Conservation (phyloP, 73 alveolate genomes). For the Breviolum minutum region DNA sequence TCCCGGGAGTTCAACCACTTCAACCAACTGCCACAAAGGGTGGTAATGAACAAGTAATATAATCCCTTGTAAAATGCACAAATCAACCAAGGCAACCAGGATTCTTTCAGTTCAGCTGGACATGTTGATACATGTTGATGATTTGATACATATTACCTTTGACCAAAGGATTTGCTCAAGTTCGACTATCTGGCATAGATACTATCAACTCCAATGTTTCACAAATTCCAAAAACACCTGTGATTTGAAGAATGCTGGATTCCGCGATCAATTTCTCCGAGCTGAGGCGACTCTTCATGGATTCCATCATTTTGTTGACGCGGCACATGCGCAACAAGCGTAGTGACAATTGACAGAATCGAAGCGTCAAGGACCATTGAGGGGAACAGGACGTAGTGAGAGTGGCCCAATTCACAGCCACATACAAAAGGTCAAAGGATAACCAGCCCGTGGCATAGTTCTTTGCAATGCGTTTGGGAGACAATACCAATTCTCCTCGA, state of each 20-base stretch:
- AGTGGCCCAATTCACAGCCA: slow-evolving; percentile 7
- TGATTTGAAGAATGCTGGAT: slow-evolving; percentile 37
- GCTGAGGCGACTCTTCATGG: slow-evolving; percentile 42
- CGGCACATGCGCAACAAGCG: background rate
- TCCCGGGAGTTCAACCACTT: background rate
- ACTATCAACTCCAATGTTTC: background rate
- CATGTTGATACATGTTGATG: no score
- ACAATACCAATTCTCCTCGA: slow-evolving; percentile 20
- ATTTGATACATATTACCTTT: no score
- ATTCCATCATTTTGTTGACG: slow-evolving; percentile 20
- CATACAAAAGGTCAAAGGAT: slow-evolving; percentile 21
- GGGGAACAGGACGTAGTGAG: background rate
- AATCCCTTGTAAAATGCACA: no score
- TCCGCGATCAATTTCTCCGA: slow-evolving; percentile 43
- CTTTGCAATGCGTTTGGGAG: slow-evolving; percentile 25
- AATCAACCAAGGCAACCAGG: no score
- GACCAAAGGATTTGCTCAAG: no score
- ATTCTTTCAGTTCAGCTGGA: no score
- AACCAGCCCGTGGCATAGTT: slow-evolving; percentile 41
- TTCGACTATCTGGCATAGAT: background rate
- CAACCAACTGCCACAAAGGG: background rate
- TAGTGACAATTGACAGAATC: slow-evolving; percentile 17
- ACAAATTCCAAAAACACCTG: background rate
- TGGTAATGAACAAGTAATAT: background rate
- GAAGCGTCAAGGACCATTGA: background rate